Evolutionary conservation across 768 basidiomycete genomes (phyloP).

Genomic region (Trametes cingulata): DNA sequence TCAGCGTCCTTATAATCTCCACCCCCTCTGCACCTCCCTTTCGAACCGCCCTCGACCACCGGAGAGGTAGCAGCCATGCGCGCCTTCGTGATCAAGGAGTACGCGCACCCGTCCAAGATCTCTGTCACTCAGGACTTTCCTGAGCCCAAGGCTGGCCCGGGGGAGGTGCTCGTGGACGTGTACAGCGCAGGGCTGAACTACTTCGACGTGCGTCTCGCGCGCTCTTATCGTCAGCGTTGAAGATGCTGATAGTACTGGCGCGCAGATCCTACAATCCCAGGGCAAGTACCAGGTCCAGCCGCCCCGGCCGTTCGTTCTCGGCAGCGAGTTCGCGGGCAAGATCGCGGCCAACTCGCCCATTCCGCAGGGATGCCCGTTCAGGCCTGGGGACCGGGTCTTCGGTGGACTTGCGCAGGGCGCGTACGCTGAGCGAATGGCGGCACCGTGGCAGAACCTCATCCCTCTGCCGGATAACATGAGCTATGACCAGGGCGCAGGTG

Average conservation of each 20-base stretch:
- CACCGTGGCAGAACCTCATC: slow-evolving; percentile 49
- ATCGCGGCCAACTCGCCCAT: slow-evolving; percentile 72
- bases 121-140: slow-evolving; percentile 38
- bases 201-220: slow-evolving; percentile 42
- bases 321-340: slow-evolving; percentile 82
- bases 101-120: slow-evolving; percentile 50
- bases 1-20: neutral
- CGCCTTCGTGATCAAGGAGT: slow-evolving; percentile 72
- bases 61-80: slow-evolving; percentile 55
- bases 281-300: slow-evolving; percentile 89
- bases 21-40: neutral
- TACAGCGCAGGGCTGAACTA: slow-evolving; percentile 54
- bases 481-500: slow-evolving; percentile 86
- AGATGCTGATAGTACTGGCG: neutral
- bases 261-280: slow-evolving; percentile 79
- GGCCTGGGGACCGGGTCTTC: slow-evolving; percentile 86
- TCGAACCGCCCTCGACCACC: neutral
- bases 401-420: slow-evolving; percentile 72
- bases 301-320: slow-evolving; percentile 81
- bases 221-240: neutral
- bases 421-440: slow-evolving; percentile 75
- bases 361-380: slow-evolving; percentile 75
- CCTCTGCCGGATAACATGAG: slow-evolving; percentile 75
- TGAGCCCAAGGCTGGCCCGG: slow-evolving; percentile 38
- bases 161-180: slow-evolving; percentile 53